Evolutionary conservation across 2,329 filamentous ascomycete species (phyloP), one percentile per base, ranked within the genome.

Genomic region (Fusarium proliferatum): DNA sequence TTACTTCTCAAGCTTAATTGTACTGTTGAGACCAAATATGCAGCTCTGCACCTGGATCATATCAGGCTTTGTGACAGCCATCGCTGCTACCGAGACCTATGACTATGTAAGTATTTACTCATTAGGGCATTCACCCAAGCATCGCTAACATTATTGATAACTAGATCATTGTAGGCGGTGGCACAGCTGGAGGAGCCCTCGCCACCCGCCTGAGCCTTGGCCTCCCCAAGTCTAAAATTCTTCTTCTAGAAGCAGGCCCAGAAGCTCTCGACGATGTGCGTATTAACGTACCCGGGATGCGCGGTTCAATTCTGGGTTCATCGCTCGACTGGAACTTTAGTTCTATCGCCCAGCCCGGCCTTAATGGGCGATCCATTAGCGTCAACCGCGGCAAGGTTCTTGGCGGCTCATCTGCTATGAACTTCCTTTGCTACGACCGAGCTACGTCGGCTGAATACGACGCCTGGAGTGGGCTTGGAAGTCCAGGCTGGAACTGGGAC

Each of bases 81-180:
- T 33, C 3, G 21, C 15, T 12, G 46, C 28, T n/a, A 33, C 28
- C 15, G 28, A 33, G 7, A 49, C 46, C 11, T 49, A 33, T 33
- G 46, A 49, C 28, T 49, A 49, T 33, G 28, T 49, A 12, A n/a
- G 15, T 3, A 12, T 0, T 16, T 21, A 9, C 4, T 21, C 5
- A 3, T 21, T 2, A 21, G 1, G 3, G 4, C 4, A 21, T 15
- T 15, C 0, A 16, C 5, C 3, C 0, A 46, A 28, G 11, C 17
- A 30, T 6, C 5, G 13, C 45, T 48, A 3, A 48, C 4, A 11
- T 11, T 0, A 11, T n/a, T 3, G 9, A 3, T 30, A 2, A 1
- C 13, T 2, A 48, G 45, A 30, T 49, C 28, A n/a, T 49, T 49
- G 46, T 33, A n/a, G 46, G 46, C n/a, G 46, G 46, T 5, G 46